Conservation (phyloP, 371 early-diverging fungal species). For the Funneliformis caledonium region DNA sequence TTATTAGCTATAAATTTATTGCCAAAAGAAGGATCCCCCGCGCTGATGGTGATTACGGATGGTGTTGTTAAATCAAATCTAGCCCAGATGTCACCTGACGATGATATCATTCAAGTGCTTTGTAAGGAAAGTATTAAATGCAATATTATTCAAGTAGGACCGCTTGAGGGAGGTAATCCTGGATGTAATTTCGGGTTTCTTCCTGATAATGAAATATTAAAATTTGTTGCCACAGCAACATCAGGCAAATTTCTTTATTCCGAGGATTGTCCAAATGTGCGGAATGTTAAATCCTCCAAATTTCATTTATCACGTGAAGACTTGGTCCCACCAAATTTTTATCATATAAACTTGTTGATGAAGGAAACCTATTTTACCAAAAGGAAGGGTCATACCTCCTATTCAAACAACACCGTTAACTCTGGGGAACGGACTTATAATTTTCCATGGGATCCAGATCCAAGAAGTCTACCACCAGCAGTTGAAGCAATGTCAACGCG, state of each 20-base stretch:
- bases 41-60: conserved; percentile 80
- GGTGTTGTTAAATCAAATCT: conserved; percentile 78
- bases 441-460: conserved; percentile 90
- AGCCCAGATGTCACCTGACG: conserved; percentile 43
- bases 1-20: conserved; percentile 71
- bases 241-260: conserved; percentile 83
- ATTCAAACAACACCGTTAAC: conserved; percentile 49
- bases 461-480: conserved; percentile 72
- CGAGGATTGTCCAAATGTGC: conserved; percentile 58
- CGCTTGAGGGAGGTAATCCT: conserved; percentile 72
- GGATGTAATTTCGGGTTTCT: conserved; percentile 86
- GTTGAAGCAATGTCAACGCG: conserved; percentile 76
- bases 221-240: conserved; percentile 79
- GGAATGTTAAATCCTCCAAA: conserved; percentile 12
- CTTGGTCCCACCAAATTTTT: conserved; percentile 68
- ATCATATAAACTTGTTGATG: conserved; percentile 76
- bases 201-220: conserved; percentile 83
- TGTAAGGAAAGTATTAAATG: conserved; percentile 72
- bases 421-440: conserved; percentile 40
- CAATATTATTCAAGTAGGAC: conserved; percentile 86
- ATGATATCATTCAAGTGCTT: conserved; percentile 53
- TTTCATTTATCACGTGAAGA: conserved; percentile 12
- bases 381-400: conserved; percentile 44
- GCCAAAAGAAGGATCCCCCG: conserved; percentile 68
- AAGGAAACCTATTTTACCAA: conserved; percentile 65